Conservation (phyloP, 148 eudicot genomes). For the Tetragonia tetragonoides region DNA sequence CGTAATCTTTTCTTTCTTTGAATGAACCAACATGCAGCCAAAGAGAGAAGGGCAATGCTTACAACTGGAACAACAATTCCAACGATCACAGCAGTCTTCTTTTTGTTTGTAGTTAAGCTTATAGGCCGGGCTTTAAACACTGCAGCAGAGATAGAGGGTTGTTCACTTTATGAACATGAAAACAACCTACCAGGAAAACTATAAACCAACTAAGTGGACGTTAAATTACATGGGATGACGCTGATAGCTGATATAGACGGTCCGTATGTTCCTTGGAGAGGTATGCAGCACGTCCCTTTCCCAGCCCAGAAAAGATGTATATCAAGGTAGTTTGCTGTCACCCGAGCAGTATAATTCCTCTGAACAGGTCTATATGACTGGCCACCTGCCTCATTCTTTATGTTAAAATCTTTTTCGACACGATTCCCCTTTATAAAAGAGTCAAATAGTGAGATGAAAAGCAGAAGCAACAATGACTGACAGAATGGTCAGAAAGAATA, state of each 20-base stretch:
- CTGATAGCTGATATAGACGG: constrained; percentile 83
- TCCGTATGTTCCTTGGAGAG: constrained; percentile 77
- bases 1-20: constrained; percentile 41
- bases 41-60: constrained; percentile 41
- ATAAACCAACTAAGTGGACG: not conserved
- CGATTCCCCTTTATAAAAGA: constrained; percentile 49
- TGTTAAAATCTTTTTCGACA: constrained; percentile 58
- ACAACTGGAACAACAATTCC: constrained; percentile 59
- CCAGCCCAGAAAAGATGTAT: constrained; percentile 98
- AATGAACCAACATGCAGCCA: constrained; percentile 36
- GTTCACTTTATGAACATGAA: constrained; percentile 5
- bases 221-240: constrained; percentile 56
- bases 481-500: not conserved
- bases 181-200: constrained; percentile 11
- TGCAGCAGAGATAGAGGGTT: constrained; percentile 28
- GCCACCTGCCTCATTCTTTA: constrained; percentile 59
- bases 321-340: constrained; percentile 67
- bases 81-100: constrained; percentile 51
- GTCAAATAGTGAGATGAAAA: not conserved
- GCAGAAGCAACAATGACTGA: not conserved
- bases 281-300: constrained; percentile 89
- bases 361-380: constrained; percentile 39
- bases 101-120: constrained; percentile 13
- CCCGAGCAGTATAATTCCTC: constrained; percentile 42
- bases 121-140: constrained; percentile 52